Evolutionary conservation across 805 yeast genomes (phyloP).

Genomic region (Clavispora vitiphila): DNA sequence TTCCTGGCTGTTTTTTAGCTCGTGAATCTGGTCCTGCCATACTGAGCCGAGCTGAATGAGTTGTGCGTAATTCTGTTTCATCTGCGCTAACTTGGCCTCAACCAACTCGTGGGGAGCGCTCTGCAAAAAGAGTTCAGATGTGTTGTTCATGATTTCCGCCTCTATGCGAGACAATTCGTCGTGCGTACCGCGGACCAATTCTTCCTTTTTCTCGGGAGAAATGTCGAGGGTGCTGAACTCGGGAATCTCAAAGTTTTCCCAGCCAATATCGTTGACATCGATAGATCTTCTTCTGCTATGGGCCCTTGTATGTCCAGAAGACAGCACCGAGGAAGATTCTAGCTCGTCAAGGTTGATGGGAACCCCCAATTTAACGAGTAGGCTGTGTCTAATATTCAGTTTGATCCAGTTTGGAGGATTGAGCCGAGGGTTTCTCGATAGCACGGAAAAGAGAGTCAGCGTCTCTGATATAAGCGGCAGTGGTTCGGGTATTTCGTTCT

Average conservation of each 20-base stretch:
- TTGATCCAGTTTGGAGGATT: constrained; percentile 66
- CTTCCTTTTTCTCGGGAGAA: constrained; percentile 21
- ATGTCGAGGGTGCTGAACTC: constrained; percentile 29
- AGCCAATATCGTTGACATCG: constrained; percentile 27
- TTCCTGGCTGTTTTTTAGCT: constrained; percentile 57
- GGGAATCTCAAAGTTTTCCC: constrained; percentile 35
- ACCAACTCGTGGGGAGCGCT: constrained; percentile 21
- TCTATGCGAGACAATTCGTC: constrained; percentile 28
- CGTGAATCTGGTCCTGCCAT: constrained; percentile 50
- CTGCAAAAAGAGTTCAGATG: constrained; percentile 23
- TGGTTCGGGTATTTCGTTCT: not conserved
- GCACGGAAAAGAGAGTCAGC: constrained; percentile 38
- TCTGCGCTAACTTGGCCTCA: constrained; percentile 31
- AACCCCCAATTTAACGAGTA: constrained; percentile 61
- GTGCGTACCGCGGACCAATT: constrained; percentile 21
- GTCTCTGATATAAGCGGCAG: not conserved
- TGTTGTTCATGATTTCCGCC: constrained; percentile 29
- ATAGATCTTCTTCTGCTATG: constrained; percentile 19
- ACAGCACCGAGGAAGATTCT: constrained; percentile 1
- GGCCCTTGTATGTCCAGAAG: not conserved
- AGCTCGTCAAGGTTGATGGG: constrained; percentile 67
- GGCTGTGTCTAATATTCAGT: constrained; percentile 58
- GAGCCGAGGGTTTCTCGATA: constrained; percentile 45
- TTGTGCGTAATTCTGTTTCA: constrained; percentile 21
- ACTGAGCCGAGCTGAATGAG: constrained; percentile 30